Base-by-base conservation (phyloP, 23 red algal species). In the Gracilaria domingensis region DNA sequence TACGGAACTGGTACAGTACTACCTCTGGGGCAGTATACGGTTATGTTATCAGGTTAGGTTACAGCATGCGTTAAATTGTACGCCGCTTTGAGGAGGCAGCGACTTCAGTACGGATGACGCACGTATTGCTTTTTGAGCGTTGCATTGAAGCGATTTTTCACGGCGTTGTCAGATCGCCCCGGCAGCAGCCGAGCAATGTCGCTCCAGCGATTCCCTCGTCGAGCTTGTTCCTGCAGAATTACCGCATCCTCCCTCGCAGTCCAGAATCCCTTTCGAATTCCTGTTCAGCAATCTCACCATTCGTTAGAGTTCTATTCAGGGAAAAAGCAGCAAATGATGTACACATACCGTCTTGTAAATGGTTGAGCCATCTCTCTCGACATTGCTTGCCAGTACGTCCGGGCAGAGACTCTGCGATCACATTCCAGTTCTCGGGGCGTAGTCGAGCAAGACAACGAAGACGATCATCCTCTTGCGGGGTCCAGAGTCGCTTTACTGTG, bases 311-410 rank as follows among this genome's bases (percentile, higher is more conserved):
- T 28, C 11, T 32, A 25, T 58, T 2, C 23, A 18, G 54, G 54
- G 2, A 58, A 18, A 58, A 16, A 58, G 23, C 20, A n/a, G 23
- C 24, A 62, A 4, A 30, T 62, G 26, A 69, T 11, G 4, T 11
- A 45, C 5, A 20, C 72, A 83, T 83, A 78, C 59, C 81, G 18
- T 89, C 88, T 30, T 93, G 50, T 14, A 98, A 86, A 78, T 98
- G 96, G 57, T 95, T 95, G 66, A 95, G 66, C 96, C 96, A 98
- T 25, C 96, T 70, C 56, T 98, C 96, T 44, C 96, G 93, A 33
- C 88, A 89, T 60, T 98, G 96, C 83, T 98, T 98, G 51, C 96
- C 96, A 25, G 72, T 98, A 29, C 96, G 88, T 0, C 92, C 90
- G 4, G 95, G 95, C 1, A 96, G 57, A 49, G 64, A 74, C 0